Percentiles rank a stretch among this genome's conserved stretches.
phyloP scores from a whole-genome alignment of 2,329 filamentous ascomycete genomes.

The Daldinia eschscholtzii region DNA sequence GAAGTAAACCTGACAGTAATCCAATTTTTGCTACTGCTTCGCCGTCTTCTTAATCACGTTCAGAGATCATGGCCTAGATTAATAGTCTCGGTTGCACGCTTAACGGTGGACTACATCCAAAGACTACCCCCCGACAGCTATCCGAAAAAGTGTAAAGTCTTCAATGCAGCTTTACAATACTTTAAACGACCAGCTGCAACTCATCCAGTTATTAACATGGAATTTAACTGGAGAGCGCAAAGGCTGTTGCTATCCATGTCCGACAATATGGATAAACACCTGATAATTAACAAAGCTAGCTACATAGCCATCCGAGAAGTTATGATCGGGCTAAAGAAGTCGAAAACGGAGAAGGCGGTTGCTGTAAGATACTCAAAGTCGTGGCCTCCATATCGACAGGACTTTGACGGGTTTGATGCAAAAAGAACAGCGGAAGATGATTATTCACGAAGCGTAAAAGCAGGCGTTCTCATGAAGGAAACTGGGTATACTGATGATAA shows the following conservation, averaged over 20 bases:
- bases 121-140: constrained; percentile 47
- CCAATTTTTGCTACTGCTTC: constrained; percentile 47
- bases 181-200: constrained; percentile 55
- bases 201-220: constrained; percentile 55
- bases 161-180: constrained; percentile 57
- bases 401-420: constrained; percentile 72
- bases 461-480: constrained; percentile 67
- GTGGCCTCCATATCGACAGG: constrained; percentile 72
- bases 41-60: constrained; percentile 47
- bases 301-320: constrained; percentile 69
- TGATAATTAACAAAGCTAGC: constrained; percentile 64
- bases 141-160: constrained; percentile 53
- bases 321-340: constrained; percentile 66
- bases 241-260: constrained; percentile 66
- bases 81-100: constrained; percentile 49
- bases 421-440: constrained; percentile 64
- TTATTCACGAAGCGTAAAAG: constrained; percentile 65
- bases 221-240: constrained; percentile 70
- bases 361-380: constrained; percentile 62
- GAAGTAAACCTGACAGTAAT: constrained; percentile 32
- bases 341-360: constrained; percentile 62
- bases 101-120: constrained; percentile 51
- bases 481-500: constrained; percentile 65
- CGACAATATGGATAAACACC: constrained; percentile 59
- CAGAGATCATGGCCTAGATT: constrained; percentile 49